A percentile compares a stretch with the other conserved stretches of the same genome.
Evolutionary conservation across 495 filamentous ascomycete species (phyloP).

Genomic region (Trichoderma virens): DNA sequence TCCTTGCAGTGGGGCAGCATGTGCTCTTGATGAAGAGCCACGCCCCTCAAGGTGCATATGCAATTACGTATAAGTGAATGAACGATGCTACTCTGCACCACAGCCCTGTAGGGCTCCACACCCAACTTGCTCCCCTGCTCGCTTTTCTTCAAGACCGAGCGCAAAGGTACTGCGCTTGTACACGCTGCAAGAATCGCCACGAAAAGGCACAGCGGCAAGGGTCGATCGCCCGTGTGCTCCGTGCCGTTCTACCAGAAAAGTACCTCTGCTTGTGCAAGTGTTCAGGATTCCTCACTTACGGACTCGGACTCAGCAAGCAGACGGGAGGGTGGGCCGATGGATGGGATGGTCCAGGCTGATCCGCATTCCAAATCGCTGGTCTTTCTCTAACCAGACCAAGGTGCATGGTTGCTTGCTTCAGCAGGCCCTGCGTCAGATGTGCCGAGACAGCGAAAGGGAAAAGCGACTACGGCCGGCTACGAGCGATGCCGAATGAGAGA

Average conservation of each 20-base stretch:
- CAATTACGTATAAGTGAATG: not conserved
- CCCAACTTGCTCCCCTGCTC: not conserved
- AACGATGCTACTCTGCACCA: not conserved
- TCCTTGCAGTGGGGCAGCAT: not conserved
- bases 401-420: not conserved
- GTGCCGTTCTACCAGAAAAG: no score
- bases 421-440: not conserved
- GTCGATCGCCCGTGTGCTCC: not conserved
- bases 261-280: no score
- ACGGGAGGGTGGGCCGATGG: not conserved
- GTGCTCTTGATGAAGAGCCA: slow-evolving; percentile 8
- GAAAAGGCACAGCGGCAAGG: not conserved
- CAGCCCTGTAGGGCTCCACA: slow-evolving; percentile 7
- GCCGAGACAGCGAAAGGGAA: not conserved
- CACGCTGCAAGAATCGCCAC: not conserved
- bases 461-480: not conserved
- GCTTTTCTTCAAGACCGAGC: not conserved
- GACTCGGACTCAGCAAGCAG: not conserved
- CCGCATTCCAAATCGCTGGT: slow-evolving; percentile 6
- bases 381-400: not conserved
- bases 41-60: not conserved
- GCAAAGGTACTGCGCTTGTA: not conserved
- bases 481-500: not conserved
- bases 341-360: not conserved
- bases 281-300: no score